A percentile compares a stretch with the other conserved stretches of the same genome.
Conservation (phyloP, 2,329 filamentous ascomycete genomes). For the Didymella glomerata region DNA sequence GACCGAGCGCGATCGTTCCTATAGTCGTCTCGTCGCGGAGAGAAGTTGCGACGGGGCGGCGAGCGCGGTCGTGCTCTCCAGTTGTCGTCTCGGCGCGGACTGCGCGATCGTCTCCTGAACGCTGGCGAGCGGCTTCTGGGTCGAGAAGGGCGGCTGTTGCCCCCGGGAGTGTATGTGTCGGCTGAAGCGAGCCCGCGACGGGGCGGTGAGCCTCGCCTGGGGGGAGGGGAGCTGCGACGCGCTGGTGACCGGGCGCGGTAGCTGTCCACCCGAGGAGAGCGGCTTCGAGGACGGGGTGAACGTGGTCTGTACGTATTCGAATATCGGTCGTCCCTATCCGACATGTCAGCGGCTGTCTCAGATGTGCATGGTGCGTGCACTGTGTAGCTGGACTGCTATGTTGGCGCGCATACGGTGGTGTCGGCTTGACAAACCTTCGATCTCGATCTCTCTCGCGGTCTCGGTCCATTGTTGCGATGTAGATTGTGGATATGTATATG, state of each 20-base stretch:
- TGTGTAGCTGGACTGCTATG: constrained; percentile 7
- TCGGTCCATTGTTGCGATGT: constrained; percentile 42
- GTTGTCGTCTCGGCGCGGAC: constrained; percentile 53
- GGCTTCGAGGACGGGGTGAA: constrained; percentile 44
- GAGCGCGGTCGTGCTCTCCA: constrained; percentile 58
- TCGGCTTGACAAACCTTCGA: constrained; percentile 53
- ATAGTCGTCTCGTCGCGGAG: constrained; percentile 50
- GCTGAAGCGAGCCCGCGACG: constrained; percentile 48
- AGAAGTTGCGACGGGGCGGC: constrained; percentile 56
- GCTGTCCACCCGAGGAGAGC: constrained; percentile 47
- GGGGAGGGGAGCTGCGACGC: constrained; percentile 27
- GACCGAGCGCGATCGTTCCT: constrained; percentile 52
- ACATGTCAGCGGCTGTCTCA: constrained; percentile 7
- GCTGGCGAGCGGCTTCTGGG: constrained; percentile 52
- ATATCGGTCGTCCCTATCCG: constrained; percentile 46
- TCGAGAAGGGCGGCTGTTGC: constrained; percentile 40
- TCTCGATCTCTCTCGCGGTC: constrained; percentile 55
- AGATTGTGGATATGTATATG: background rate
- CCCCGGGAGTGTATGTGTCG: constrained; percentile 53
- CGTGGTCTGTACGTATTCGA: constrained; percentile 51
- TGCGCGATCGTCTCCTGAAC: constrained; percentile 52
- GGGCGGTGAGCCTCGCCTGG: constrained; percentile 38
- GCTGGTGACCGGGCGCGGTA: constrained; percentile 49
- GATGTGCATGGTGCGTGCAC: constrained; percentile 15
- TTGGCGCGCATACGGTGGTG: constrained; percentile 24